Evolutionary conservation across 2,329 filamentous ascomycete genomes (phyloP).

Genomic region (Myriosclerotinia scirpicola): DNA sequence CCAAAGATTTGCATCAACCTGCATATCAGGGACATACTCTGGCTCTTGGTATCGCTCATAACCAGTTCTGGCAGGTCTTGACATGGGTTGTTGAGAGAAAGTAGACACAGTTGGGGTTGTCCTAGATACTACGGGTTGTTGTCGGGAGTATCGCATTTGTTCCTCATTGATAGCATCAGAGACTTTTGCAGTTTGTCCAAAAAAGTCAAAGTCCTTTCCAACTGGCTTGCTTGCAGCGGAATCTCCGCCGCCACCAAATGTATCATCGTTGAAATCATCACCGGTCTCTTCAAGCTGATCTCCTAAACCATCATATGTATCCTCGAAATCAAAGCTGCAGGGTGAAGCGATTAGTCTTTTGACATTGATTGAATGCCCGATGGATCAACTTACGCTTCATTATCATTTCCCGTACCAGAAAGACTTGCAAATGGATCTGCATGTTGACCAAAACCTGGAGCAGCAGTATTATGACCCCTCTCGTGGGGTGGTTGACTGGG

Average conservation of each 20-base stretch:
- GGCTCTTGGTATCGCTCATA: slow-evolving; percentile 90
- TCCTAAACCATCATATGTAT: slow-evolving; percentile 94
- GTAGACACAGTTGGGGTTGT: slow-evolving; percentile 44
- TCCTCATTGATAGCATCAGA: slow-evolving; percentile 86
- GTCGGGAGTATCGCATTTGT: slow-evolving; percentile 77
- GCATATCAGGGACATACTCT: slow-evolving; percentile 82
- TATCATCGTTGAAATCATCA: slow-evolving; percentile 96
- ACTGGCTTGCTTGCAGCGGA: slow-evolving; percentile 52
- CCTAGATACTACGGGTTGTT: slow-evolving; percentile 60
- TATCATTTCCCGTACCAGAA: slow-evolving; percentile 61
- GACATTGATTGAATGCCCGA: neutral
- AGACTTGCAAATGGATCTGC: slow-evolving; percentile 88
- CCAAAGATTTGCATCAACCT: slow-evolving; percentile 94
- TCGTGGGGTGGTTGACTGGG: slow-evolving; percentile 60
- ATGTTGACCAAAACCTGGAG: slow-evolving; percentile 77
- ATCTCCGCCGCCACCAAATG: slow-evolving; percentile 64
- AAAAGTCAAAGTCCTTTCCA: slow-evolving; percentile 97
- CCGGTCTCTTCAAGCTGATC: slow-evolving; percentile 88
- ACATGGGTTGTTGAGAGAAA: slow-evolving; percentile 45
- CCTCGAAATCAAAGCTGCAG: slow-evolving; percentile 79
- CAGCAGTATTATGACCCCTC: slow-evolving; percentile 62
- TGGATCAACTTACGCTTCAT: slow-evolving; percentile 43
- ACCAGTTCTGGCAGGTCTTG: slow-evolving; percentile 70
- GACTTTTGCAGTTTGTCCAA: slow-evolving; percentile 86
- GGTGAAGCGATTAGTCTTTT: neutral